Evolutionary conservation across 495 filamentous ascomycete species (phyloP).

Genomic region (Geoglossum glabrum): DNA sequence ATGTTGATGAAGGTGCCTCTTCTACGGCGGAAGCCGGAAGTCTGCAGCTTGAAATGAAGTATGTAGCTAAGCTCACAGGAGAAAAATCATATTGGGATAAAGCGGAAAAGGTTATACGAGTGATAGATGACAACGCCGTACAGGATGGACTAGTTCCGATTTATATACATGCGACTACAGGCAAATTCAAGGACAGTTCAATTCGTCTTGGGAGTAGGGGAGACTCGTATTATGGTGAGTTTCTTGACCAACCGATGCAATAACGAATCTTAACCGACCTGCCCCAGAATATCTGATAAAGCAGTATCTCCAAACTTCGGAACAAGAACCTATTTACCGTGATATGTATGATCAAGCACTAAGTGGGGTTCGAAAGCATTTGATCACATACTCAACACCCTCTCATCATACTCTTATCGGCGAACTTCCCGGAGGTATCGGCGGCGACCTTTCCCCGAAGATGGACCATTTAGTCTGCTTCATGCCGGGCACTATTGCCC

Average conservation of each 20-base stretch:
- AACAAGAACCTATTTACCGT: conserved; percentile 67
- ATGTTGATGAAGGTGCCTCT: conserved; percentile 72
- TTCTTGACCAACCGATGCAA: background rate
- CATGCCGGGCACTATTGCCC: conserved; percentile 86
- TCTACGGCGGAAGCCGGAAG: conserved; percentile 86
- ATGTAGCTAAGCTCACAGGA: conserved; percentile 83
- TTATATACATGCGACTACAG: conserved; percentile 61
- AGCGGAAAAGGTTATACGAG: conserved; percentile 77
- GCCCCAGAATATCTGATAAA: conserved; percentile 76
- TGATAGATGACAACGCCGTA: conserved; percentile 59
- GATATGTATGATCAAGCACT: conserved; percentile 87
- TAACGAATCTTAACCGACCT: conserved; percentile 4
- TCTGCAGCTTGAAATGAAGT: conserved; percentile 92
- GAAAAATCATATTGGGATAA: conserved; percentile 79
- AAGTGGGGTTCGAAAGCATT: conserved; percentile 69
- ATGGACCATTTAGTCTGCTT: conserved; percentile 99
- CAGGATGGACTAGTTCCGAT: conserved; percentile 79
- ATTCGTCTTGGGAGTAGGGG: conserved; percentile 85
- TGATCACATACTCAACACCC: conserved; percentile 69
- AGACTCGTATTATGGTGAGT: conserved; percentile 79
- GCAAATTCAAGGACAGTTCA: conserved; percentile 59
- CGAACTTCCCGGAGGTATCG: conserved; percentile 62
- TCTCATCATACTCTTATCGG: conserved; percentile 67
- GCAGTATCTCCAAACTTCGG: conserved; percentile 82
- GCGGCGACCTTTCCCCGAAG: conserved; percentile 47